These are phyloP conservation scores for Penicillium sp. DNA, from an alignment of 2,329 filamentous ascomycete genomes.

Conservation along the genomic window DNA sequence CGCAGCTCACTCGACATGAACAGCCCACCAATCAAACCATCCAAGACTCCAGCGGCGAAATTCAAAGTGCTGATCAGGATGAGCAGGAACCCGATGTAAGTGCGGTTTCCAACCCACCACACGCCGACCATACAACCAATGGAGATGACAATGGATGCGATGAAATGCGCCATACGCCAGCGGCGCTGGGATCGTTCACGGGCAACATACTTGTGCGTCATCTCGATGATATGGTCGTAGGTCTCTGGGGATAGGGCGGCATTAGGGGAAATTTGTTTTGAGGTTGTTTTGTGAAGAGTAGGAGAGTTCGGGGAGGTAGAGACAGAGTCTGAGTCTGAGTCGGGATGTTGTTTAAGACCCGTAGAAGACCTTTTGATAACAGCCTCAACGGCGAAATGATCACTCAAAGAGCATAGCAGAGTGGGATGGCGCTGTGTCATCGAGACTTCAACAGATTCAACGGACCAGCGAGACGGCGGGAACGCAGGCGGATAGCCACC, in stretches of 20 bases:
- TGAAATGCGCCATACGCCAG: slow-evolving; percentile 74
- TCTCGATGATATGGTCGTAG: slow-evolving; percentile 73
- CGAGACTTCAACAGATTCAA: slow-evolving; percentile 71
- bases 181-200: slow-evolving; percentile 73
- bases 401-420: slow-evolving; percentile 82
- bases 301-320: slow-evolving; percentile 11
- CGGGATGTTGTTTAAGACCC: slow-evolving; percentile 1
- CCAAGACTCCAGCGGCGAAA: slow-evolving; percentile 73
- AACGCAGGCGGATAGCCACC: slow-evolving; percentile 41
- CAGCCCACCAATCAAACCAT: slow-evolving; percentile 81
- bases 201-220: slow-evolving; percentile 67
- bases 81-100: slow-evolving; percentile 78
- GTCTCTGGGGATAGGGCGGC: slow-evolving; percentile 49
- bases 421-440: slow-evolving; percentile 81
- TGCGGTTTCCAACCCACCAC: slow-evolving; percentile 74
- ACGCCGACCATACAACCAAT: slow-evolving; percentile 76
- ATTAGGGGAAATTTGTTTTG: slow-evolving; percentile 24
- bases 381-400: slow-evolving; percentile 90
- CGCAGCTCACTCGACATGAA: slow-evolving; percentile 85
- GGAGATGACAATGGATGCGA: slow-evolving; percentile 65
- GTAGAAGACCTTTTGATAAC: slow-evolving; percentile 60
- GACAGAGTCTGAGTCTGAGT: slow-evolving; percentile 2
- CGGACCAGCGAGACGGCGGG: slow-evolving; percentile 61
- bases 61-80: slow-evolving; percentile 78
- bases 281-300: slow-evolving; percentile 17